phyloP scores from a whole-genome alignment of 352 stramenopile genomes.

The Peronospora belbahrii region DNA sequence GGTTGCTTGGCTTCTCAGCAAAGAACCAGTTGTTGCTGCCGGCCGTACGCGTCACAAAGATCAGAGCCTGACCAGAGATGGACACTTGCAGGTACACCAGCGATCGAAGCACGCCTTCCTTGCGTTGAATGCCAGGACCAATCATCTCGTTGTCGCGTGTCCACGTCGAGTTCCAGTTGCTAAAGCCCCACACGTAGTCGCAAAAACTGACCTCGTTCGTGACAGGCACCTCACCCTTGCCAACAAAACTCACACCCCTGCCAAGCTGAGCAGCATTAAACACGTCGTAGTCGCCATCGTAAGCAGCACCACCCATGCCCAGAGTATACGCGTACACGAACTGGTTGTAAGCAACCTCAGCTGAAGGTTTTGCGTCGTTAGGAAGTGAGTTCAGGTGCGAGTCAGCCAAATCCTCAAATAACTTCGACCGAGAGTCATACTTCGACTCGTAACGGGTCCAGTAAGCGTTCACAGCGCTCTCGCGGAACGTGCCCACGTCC shows the following conservation, averaged over 20 bases:
- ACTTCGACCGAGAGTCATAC: constrained; percentile 38
- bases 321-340: constrained; percentile 55
- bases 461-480: constrained; percentile 34
- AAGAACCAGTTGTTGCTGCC: constrained; percentile 77
- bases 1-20: constrained; percentile 50
- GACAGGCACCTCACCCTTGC: constrained; percentile 47
- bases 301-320: constrained; percentile 21
- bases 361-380: constrained; percentile 31
- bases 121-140: constrained; percentile 54
- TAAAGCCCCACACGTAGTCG: constrained; percentile 56
- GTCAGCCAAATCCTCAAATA: constrained; percentile 52
- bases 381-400: constrained; percentile 47
- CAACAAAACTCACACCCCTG: constrained; percentile 46
- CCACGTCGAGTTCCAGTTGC: constrained; percentile 69
- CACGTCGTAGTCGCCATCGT: constrained; percentile 30
- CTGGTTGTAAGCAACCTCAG: constrained; percentile 44
- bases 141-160: constrained; percentile 53
- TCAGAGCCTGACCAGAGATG: constrained; percentile 65
- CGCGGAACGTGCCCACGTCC: constrained; percentile 39
- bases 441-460: constrained; percentile 34
- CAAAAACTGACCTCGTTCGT: constrained; percentile 64
- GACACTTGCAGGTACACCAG: constrained; percentile 67
- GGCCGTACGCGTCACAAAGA: constrained; percentile 67
- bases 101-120: constrained; percentile 58
- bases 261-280: constrained; percentile 39